phyloP scores from a whole-genome alignment of 805 yeast genomes.

The Danielia oregonensis region DNA sequence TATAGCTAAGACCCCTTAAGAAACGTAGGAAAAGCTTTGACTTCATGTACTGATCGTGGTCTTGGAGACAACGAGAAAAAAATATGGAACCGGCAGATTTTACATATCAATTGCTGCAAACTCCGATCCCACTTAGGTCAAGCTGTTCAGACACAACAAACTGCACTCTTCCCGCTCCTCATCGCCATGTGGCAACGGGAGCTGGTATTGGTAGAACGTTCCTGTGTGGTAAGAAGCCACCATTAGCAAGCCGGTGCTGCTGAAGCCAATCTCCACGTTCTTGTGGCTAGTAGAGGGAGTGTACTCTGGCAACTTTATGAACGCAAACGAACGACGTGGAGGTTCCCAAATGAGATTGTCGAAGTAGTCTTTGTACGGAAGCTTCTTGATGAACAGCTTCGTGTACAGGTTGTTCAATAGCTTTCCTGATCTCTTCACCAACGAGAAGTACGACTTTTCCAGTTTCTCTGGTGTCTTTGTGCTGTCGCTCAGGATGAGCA shows the following conservation, averaged over 20 bases:
- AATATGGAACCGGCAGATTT: too few species aligned
- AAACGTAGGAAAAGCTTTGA: too few species aligned
- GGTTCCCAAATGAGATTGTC: constrained; percentile 41
- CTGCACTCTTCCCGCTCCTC: constrained; percentile 29
- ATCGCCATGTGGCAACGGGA: constrained; percentile 23
- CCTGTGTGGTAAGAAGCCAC: constrained; percentile 38
- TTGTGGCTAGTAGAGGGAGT: constrained; percentile 14
- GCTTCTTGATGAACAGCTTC: constrained; percentile 31
- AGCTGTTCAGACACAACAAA: constrained; percentile 24
- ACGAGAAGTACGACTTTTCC: constrained; percentile 12
- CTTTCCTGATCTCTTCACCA: constrained; percentile 23
- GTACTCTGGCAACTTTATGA: constrained; percentile 34
- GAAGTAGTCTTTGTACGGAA: constrained; percentile 40
- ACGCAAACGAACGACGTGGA: constrained; percentile 41
- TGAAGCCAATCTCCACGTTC: constrained; percentile 37
- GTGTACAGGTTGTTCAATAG: constrained; percentile 35
- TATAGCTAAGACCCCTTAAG: too few species aligned
- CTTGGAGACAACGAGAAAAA: too few species aligned
- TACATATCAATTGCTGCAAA: too few species aligned
- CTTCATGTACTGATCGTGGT: too few species aligned
- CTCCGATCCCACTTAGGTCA: too few species aligned
- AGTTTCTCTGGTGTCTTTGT: constrained; percentile 7
- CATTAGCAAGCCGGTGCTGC: constrained; percentile 26
- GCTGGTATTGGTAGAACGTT: constrained; percentile 33
- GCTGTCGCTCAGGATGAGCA: constrained; percentile 24